Conservation (phyloP, 768 basidiomycete genomes). For the Suillus ampliporus region DNA sequence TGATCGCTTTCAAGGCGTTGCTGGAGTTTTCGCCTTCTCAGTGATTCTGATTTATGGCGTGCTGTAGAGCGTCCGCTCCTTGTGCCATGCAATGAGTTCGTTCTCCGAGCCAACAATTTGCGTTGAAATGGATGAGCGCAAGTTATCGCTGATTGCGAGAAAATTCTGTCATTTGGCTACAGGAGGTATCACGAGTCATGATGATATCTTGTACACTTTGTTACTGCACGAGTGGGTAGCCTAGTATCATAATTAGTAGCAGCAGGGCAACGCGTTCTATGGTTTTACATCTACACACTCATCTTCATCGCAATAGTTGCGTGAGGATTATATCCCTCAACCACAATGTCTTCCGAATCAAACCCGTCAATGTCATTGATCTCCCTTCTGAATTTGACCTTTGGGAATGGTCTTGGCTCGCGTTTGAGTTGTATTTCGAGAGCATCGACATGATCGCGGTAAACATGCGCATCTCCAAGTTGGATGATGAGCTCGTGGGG, state of each 20-base stretch:
- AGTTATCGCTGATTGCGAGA: no score
- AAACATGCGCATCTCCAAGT: constrained; percentile 97
- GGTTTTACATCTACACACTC: constrained; percentile 64
- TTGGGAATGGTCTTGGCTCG: constrained; percentile 84
- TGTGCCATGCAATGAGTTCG: no score
- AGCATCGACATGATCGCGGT: constrained; percentile 90
- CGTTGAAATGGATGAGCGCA: no score
- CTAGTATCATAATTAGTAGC: not conserved
- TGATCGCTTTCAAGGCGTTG: no score
- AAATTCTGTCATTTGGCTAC: not conserved
- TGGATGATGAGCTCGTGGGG: constrained; percentile 93
- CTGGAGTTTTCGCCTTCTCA: no score
- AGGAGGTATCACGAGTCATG: not conserved
- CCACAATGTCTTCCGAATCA: constrained; percentile 75
- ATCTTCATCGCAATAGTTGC: constrained; percentile 93
- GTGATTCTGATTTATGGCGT: no score
- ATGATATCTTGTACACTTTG: not conserved
- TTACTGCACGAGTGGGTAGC: not conserved
- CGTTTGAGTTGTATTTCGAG: constrained; percentile 81
- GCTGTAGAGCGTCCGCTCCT: no score
- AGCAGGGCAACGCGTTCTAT: not conserved
- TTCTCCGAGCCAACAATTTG: no score
- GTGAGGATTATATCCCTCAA: constrained; percentile 88
- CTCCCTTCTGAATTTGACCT: constrained; percentile 70
- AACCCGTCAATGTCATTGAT: constrained; percentile 82